Evolutionary conservation across 495 filamentous ascomycete species (phyloP).

Genomic region (Hypoxylon fuscum): DNA sequence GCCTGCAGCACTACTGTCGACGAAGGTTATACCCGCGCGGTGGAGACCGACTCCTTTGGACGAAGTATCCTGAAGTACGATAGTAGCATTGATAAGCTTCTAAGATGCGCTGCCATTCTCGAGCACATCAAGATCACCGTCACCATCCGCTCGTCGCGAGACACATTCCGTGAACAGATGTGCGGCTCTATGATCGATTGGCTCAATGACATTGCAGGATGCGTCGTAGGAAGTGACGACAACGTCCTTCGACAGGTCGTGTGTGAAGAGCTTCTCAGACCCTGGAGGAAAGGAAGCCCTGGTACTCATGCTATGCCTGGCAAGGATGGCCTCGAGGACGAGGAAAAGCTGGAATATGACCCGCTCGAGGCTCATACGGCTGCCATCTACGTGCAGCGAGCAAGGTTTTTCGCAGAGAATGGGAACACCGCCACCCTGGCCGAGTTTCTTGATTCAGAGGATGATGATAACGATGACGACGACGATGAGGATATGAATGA

Average conservation of each 20-base stretch:
- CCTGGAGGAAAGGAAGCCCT: conserved; percentile 85
- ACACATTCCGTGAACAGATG: conserved; percentile 98
- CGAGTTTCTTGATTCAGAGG: conserved; percentile 51
- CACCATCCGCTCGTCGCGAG: conserved; percentile 89
- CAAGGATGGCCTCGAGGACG: conserved; percentile 88
- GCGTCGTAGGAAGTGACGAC: conserved; percentile 81
- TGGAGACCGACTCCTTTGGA: conserved; percentile 87
- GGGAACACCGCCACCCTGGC: conserved; percentile 31
- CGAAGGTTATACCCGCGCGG: conserved; percentile 78
- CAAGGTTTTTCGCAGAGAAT: conserved; percentile 38
- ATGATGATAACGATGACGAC: conserved; percentile 58
- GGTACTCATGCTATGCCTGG: conserved; percentile 87
- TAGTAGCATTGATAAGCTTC: conserved; percentile 72
- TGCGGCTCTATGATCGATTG: conserved; percentile 97
- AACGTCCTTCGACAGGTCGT: conserved; percentile 81
- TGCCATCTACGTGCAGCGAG: conserved; percentile 37
- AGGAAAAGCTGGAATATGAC: conserved; percentile 61
- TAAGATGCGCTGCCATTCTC: conserved; percentile 80
- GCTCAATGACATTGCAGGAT: conserved; percentile 91
- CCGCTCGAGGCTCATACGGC: conserved; percentile 28
- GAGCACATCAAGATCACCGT: conserved; percentile 96
- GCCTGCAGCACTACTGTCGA: conserved; percentile 78
- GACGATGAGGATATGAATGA: conserved; percentile 54
- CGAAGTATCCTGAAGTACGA: conserved; percentile 83
- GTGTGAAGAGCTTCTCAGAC: conserved; percentile 87